A percentile compares a stretch with the other conserved stretches of the same genome.
These are phyloP conservation scores for Daldinia sp. DNA, from an alignment of 2,329 filamentous ascomycete genomes.

Conservation along the genomic window DNA sequence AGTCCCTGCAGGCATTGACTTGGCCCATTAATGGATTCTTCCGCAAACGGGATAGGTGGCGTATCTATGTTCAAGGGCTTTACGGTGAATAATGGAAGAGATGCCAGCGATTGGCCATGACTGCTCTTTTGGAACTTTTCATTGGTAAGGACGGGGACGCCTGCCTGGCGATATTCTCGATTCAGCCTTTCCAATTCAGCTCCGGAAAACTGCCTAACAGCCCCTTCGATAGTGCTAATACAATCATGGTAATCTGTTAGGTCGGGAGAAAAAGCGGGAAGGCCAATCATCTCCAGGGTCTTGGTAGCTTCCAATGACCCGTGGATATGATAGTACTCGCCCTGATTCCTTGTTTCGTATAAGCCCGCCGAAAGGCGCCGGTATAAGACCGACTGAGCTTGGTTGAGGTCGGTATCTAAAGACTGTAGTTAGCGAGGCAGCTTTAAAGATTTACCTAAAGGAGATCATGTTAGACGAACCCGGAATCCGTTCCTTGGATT, in stretches of 20 bases:
- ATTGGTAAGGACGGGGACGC: constrained; percentile 69
- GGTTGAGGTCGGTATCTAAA: constrained; percentile 76
- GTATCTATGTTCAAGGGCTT: constrained; percentile 63
- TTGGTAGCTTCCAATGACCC: constrained; percentile 78
- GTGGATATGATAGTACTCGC: constrained; percentile 81
- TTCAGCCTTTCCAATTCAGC: constrained; percentile 71
- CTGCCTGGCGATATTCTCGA: constrained; percentile 67
- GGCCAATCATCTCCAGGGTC: constrained; percentile 76
- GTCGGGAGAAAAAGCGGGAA: constrained; percentile 71
- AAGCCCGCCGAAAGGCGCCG: constrained; percentile 79
- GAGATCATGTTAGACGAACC: constrained; percentile 50
- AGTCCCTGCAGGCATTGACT: constrained; percentile 66
- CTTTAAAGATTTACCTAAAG: constrained; percentile 49
- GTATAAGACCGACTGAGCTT: constrained; percentile 78
- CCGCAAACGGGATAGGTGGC: constrained; percentile 58
- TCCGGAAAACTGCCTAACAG: constrained; percentile 66
- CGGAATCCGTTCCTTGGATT: constrained; percentile 58
- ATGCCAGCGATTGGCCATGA: constrained; percentile 60
- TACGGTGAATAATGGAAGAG: constrained; percentile 63
- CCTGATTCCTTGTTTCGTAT: constrained; percentile 73
- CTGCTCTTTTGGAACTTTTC: constrained; percentile 69
- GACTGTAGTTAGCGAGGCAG: constrained; percentile 16
- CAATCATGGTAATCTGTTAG: constrained; percentile 70
- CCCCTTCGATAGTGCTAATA: constrained; percentile 69
- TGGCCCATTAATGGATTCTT: constrained; percentile 48